Conservation (phyloP, 177 flowering plant species). For the Vitis hybrid region DNA sequence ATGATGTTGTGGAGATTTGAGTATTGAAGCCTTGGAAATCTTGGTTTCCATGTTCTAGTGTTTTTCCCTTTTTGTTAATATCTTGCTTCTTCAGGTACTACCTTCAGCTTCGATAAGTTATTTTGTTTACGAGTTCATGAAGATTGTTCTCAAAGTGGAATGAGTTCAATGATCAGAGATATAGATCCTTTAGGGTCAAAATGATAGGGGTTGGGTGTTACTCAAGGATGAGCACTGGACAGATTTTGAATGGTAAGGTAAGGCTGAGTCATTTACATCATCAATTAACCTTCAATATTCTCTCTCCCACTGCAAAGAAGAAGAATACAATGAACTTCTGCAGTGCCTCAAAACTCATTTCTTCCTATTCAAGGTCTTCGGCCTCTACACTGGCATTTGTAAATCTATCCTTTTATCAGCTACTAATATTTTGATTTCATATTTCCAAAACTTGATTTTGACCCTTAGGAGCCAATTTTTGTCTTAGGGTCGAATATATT, state of each 20-base stretch:
- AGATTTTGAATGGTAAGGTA: constrained; percentile 8
- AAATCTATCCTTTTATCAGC: too few species aligned
- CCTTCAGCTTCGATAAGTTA: constrained; percentile 94
- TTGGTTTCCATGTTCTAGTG: background rate
- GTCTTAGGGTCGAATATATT: too few species aligned
- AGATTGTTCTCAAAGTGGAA: constrained; percentile 72
- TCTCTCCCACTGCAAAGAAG: background rate
- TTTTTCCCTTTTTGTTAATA: background rate
- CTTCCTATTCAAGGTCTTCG: too few species aligned
- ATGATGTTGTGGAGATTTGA: background rate
- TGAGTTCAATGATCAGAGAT: constrained; percentile 36
- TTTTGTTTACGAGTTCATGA: constrained; percentile 92
- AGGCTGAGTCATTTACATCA: background rate
- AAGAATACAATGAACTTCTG: background rate
- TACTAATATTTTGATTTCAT: too few species aligned
- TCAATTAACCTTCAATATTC: constrained; percentile 5
- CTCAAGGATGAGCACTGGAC: constrained; percentile 7
- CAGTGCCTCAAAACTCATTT: too few species aligned
- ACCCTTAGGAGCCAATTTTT: too few species aligned
- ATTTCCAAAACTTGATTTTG: too few species aligned
- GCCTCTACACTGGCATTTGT: too few species aligned
- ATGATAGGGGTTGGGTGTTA: constrained; percentile 1
- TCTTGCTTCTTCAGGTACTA: constrained; percentile 46
- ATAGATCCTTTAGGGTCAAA: constrained; percentile 1
- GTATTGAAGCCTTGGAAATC: background rate